A percentile compares a stretch with the other conserved stretches of the same genome.
phyloP scores from a whole-genome alignment of 1,284 basidiomycete genomes.

The Puccinia coronata region DNA sequence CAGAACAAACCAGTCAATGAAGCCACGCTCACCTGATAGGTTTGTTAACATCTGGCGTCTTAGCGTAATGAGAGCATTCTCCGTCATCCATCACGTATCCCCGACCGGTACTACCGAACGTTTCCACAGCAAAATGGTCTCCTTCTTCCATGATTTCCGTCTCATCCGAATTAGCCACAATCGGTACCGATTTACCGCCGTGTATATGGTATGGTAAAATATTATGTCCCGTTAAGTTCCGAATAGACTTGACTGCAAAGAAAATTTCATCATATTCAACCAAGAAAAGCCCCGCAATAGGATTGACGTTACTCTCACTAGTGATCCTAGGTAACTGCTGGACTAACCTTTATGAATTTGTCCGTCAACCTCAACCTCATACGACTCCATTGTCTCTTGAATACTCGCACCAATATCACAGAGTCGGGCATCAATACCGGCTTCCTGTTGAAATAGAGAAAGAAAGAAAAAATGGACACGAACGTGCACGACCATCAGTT shows the following conservation, averaged over 20 bases:
- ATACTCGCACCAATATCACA: conserved; percentile 89
- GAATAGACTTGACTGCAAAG: conserved; percentile 79
- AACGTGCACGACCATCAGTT: not conserved
- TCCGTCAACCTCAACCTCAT: conserved; percentile 88
- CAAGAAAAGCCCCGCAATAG: no score
- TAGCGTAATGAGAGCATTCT: conserved; percentile 91
- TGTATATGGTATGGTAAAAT: conserved; percentile 89
- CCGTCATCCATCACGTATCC: conserved; percentile 89
- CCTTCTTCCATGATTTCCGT: conserved; percentile 98
- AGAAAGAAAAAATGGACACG: conserved; percentile 8
- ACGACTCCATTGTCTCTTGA: conserved; percentile 98
- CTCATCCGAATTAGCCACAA: conserved; percentile 80
- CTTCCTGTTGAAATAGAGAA: conserved; percentile 67
- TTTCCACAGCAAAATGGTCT: conserved; percentile 98
- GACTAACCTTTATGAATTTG: conserved; percentile 77
- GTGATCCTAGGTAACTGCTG: conserved; percentile 4
- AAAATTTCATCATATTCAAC: not conserved
- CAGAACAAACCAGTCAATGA: no score
- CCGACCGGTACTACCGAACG: conserved; percentile 94
- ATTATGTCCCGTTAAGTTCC: conserved; percentile 86
- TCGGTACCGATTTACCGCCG: conserved; percentile 79
- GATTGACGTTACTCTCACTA: conserved; percentile 17
- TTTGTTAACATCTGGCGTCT: conserved; percentile 70
- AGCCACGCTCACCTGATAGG: conserved; percentile 72
- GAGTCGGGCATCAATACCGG: conserved; percentile 91